Percentiles rank a stretch among this genome's conserved stretches.
Evolutionary conservation across 2,329 filamentous ascomycete genomes (phyloP).

Genomic region (Fusarium decemcellulare): DNA sequence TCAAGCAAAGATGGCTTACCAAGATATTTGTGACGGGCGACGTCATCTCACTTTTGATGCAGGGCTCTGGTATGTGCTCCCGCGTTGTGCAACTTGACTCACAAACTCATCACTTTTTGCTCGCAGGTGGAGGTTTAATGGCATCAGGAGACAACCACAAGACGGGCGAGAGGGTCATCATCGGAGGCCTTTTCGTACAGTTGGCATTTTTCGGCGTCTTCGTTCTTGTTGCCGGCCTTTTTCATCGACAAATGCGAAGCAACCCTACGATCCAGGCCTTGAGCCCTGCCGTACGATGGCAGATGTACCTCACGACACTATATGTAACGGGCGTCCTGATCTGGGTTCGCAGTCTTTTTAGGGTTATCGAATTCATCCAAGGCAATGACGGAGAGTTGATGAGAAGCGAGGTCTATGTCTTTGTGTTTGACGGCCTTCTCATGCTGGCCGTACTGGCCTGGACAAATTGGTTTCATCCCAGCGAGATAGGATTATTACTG

Average conservation of each 20-base stretch:
- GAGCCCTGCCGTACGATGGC: conserved; percentile 47
- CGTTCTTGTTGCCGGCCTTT: conserved; percentile 59
- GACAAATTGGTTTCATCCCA: conserved; percentile 49
- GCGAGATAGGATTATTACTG: conserved; percentile 47
- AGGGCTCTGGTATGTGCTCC: conserved; percentile 32
- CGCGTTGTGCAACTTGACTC: neutral
- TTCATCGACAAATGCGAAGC: conserved; percentile 54
- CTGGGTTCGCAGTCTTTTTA: conserved; percentile 57
- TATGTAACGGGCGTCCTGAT: conserved; percentile 52
- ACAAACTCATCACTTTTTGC: neutral
- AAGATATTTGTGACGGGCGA: conserved; percentile 68
- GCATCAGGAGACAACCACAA: conserved; percentile 34
- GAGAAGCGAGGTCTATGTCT: conserved; percentile 52
- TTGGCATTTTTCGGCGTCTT: conserved; percentile 70
- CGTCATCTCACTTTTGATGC: conserved; percentile 58
- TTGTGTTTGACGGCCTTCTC: conserved; percentile 55
- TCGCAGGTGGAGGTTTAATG: conserved; percentile 43
- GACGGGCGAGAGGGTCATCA: conserved; percentile 63
- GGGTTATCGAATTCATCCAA: conserved; percentile 59
- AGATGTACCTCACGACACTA: conserved; percentile 47
- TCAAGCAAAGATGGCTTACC: conserved; percentile 61
- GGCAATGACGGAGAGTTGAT: conserved; percentile 53
- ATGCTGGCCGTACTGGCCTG: conserved; percentile 50
- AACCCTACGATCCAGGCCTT: conserved; percentile 5
- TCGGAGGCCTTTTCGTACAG: conserved; percentile 68